These are phyloP conservation scores for Boletus mariae DNA, from an alignment of 1,284 basidiomycete genomes.

Conservation along the genomic window DNA sequence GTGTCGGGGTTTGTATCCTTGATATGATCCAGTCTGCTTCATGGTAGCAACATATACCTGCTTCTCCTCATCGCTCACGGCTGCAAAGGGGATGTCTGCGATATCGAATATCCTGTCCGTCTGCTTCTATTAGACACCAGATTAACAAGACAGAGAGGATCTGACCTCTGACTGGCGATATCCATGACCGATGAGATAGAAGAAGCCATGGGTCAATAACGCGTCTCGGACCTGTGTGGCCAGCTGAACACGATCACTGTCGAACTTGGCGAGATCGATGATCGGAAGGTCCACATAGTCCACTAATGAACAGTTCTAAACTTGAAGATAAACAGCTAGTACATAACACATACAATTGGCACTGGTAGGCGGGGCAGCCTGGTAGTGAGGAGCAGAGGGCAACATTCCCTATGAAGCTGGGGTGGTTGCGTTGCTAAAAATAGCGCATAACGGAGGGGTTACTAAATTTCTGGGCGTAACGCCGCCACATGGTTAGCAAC, in stretches of 20 bases:
- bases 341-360: no score
- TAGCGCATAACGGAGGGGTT: no score
- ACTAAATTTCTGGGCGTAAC: no score
- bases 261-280: conserved; percentile 57
- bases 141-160: background rate
- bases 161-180: conserved; percentile 43
- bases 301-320: conserved; percentile 36
- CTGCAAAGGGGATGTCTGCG: conserved; percentile 56
- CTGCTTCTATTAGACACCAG: conserved; percentile 24
- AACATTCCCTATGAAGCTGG: background rate
- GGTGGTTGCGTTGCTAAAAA: no score
- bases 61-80: conserved; percentile 57
- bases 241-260: conserved; percentile 45
- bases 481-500: no score
- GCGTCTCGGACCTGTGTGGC: conserved; percentile 52
- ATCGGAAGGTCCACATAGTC: conserved; percentile 65
- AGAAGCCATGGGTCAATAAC: conserved; percentile 58
- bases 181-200: conserved; percentile 61
- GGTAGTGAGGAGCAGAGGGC: conserved; percentile 23
- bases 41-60: conserved; percentile 45
- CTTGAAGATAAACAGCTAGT: background rate
- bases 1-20: conserved; percentile 56
- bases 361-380: conserved; percentile 8
- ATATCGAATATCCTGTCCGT: conserved; percentile 60
- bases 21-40: conserved; percentile 49